Percentiles rank a stretch among this genome's conserved stretches.
Evolutionary conservation across 331 rosid genomes (phyloP).

Genomic region (Stylosanthes scabra): DNA sequence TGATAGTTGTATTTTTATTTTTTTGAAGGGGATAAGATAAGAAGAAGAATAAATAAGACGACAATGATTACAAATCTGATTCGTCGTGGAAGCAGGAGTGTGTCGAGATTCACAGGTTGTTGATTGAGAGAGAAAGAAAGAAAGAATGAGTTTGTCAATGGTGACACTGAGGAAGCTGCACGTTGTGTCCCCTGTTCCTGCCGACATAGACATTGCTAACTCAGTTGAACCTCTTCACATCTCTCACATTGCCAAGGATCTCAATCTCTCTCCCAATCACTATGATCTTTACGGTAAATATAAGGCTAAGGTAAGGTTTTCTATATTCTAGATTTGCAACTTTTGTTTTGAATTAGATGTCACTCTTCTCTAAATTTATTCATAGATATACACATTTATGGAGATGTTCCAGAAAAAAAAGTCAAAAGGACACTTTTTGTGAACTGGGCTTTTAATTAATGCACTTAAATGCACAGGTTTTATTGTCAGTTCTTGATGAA

Average conservation of each 20-base stretch:
- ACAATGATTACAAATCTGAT: neutral
- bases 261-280: conserved; percentile 73
- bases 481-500: conserved; percentile 80
- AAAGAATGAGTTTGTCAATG: conserved; percentile 64
- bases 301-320: conserved; percentile 77
- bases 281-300: conserved; percentile 94
- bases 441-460: no score
- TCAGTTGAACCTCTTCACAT: conserved; percentile 85
- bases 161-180: conserved; percentile 65
- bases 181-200: conserved; percentile 91
- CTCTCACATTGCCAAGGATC: conserved; percentile 72
- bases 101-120: conserved; percentile 7
- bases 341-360: no score
- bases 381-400: no score
- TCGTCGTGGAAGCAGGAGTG: neutral
- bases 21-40: no score
- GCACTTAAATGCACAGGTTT: conserved; percentile 58
- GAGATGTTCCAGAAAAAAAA: no score
- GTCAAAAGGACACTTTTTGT: no score
- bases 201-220: conserved; percentile 92
- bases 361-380: no score
- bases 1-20: no score
- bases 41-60: neutral
- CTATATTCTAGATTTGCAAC: no score
- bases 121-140: neutral